Evolutionary conservation across 306 rosid species (phyloP), one percentile per base, ranked within the genome.

Genomic region (Lupinus albus): DNA sequence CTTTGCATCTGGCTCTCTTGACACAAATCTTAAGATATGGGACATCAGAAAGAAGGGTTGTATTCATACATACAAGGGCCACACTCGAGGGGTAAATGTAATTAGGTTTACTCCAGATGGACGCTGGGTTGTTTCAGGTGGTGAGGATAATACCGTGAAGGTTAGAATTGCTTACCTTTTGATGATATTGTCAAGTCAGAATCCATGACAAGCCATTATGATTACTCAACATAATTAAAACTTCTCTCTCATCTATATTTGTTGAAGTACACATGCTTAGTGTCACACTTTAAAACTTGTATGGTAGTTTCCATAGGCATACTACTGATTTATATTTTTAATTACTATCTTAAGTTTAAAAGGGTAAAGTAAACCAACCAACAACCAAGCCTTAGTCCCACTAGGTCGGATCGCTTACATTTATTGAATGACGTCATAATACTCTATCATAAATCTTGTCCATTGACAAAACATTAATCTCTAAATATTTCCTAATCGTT

Each of bases 71-170:
- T 93, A 93, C 94, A 93, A 93, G 72, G 97, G 99, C 64, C 99
- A 93, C 73, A 93, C 99, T 49, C 88, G 99, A 73, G 99, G 99
- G 70, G 99, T 93, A 59, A 93, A 88, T 84, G 95, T 96, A 18
- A 93, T 93, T 71, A 85, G 97, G 80, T 93, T 93, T 82, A 93
- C 99, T 75, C 99, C 99, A 8, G 99, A 93, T 85, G 99, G 99
- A 62, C 99, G 99, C 4, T 93, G 99, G 99, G 96, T 93, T 81
- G 99, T 93, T 67, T 93, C 99, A 35, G 96, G 99, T 69, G 99
- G 99, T 65, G 99, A 93, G 84, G 99, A 93, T 83, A 86, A 93
- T 79, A 90, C 96, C 2, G 99, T 93, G 75, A 93, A 93, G 97
- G 99, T 93, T 80, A 57, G 81, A 41, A 59, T 75, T 21, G 8